A percentile compares a stretch with the other conserved stretches of the same genome.
phyloP scores from a whole-genome alignment of 2,329 filamentous ascomycete genomes.

The Dactylellina haptotyla region DNA sequence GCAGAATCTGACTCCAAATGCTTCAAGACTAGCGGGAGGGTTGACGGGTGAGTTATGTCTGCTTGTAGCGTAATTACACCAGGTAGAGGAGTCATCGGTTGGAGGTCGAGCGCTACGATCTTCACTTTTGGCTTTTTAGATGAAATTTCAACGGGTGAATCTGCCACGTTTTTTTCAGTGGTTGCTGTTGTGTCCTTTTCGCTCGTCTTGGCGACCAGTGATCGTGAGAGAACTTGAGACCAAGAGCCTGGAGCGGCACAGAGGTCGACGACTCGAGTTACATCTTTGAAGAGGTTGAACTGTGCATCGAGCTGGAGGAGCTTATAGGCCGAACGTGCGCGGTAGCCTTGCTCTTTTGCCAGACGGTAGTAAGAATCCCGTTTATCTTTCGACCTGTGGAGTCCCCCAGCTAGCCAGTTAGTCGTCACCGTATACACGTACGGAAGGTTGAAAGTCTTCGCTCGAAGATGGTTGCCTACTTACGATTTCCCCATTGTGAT shows the following conservation, averaged over 20 bases:
- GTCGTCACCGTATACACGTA: not conserved
- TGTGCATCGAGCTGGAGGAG: slow-evolving; percentile 94
- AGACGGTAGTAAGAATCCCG: slow-evolving; percentile 97
- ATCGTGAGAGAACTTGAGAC: slow-evolving; percentile 94
- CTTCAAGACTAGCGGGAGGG: slow-evolving; percentile 85
- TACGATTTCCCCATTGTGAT: slow-evolving; percentile 53
- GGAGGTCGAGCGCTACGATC: slow-evolving; percentile 94
- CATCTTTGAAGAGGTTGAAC: slow-evolving; percentile 88
- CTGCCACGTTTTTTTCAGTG: slow-evolving; percentile 11
- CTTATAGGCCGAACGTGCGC: slow-evolving; percentile 95
- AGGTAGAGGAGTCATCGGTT: slow-evolving; percentile 92
- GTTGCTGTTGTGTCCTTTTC: slow-evolving; percentile 56
- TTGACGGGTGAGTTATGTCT: slow-evolving; percentile 96
- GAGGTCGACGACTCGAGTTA: slow-evolving; percentile 92
- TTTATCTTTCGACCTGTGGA: slow-evolving; percentile 77
- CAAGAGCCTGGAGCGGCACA: slow-evolving; percentile 96
- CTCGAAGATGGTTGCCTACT: slow-evolving; percentile 8
- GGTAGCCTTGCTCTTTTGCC: slow-evolving; percentile 98
- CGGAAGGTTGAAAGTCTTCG: not conserved
- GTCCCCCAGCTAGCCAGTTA: not conserved
- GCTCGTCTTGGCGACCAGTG: slow-evolving; percentile 72
- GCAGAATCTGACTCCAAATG: slow-evolving; percentile 78
- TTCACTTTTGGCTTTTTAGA: slow-evolving; percentile 69
- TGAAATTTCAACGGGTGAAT: slow-evolving; percentile 62
- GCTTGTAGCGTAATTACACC: slow-evolving; percentile 92